Conservation (phyloP, 257 asterid species). For the Echites panduratus region DNA sequence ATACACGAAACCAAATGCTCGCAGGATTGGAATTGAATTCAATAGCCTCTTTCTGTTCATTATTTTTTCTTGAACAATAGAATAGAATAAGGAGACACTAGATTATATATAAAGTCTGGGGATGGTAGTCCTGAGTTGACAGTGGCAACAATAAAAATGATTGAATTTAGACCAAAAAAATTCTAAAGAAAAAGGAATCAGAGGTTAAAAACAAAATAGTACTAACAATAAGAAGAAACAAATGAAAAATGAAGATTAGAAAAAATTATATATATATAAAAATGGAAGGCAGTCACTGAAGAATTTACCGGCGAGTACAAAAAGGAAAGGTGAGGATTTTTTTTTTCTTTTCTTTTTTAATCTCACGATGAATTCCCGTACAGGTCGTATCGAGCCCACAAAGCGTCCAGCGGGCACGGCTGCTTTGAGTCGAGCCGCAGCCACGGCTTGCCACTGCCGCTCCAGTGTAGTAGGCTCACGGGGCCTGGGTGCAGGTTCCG, state of each 20-base stretch:
- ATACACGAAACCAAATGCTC: too few species aligned
- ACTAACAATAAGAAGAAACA: not conserved
- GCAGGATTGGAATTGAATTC: slow-evolving; percentile 1
- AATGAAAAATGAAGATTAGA: slow-evolving; percentile 5
- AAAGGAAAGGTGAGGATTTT: not conserved
- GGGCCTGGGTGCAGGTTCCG: slow-evolving; percentile 84
- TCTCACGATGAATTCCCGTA: slow-evolving; percentile 40
- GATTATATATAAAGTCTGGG: slow-evolving; percentile 10
- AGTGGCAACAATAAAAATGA: slow-evolving; percentile 21
- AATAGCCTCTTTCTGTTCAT: slow-evolving; percentile 21
- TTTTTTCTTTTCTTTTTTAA: too few species aligned
- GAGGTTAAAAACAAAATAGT: not conserved
- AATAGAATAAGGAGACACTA: slow-evolving; percentile 26
- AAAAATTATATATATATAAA: not conserved
- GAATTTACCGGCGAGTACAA: slow-evolving; percentile 55
- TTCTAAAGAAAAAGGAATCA: not conserved
- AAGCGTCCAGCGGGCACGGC: slow-evolving; percentile 70
- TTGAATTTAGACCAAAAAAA: slow-evolving; percentile 28
- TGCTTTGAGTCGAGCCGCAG: slow-evolving; percentile 67
- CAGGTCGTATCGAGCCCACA: slow-evolving; percentile 86
- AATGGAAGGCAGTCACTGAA: slow-evolving; percentile 5
- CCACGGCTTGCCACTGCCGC: slow-evolving; percentile 95
- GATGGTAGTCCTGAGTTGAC: not conserved
- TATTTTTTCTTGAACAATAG: slow-evolving; percentile 29
- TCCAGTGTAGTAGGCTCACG: slow-evolving; percentile 95